phyloP scores from a whole-genome alignment of 176 grass and related monocot species.

The Dactylis glomerata region DNA sequence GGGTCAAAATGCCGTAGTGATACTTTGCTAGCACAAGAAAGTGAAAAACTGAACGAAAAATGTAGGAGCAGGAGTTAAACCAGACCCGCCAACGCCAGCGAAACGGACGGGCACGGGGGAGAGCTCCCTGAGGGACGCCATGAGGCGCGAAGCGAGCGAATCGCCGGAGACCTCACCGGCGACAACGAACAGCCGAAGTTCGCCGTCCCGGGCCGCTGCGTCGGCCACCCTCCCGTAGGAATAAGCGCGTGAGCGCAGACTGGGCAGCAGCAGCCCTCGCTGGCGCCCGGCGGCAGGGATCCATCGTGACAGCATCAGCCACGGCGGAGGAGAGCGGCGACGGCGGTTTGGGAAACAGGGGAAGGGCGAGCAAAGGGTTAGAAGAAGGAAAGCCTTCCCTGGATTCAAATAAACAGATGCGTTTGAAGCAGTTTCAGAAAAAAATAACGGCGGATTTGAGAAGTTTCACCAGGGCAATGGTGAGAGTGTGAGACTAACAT shows the following conservation, averaged over 20 bases:
- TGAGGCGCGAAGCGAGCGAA: slow-evolving; percentile 77
- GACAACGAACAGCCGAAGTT: slow-evolving; percentile 85
- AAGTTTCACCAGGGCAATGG: too few relatives aligned
- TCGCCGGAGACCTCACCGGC: slow-evolving; percentile 97
- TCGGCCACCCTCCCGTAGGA: slow-evolving; percentile 43
- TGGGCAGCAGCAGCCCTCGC: background rate
- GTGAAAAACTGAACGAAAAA: slow-evolving; percentile 17
- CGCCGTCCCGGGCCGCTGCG: slow-evolving; percentile 65
- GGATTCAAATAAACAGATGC: too few relatives aligned
- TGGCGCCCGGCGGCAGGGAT: slow-evolving; percentile 7
- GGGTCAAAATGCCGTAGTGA: background rate
- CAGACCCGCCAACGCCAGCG: slow-evolving; percentile 81
- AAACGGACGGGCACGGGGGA: slow-evolving; percentile 76
- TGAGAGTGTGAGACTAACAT: too few relatives aligned
- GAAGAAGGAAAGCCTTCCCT: background rate
- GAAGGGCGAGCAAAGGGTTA: background rate
- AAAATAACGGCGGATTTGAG: too few relatives aligned
- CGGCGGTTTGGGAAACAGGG: background rate
- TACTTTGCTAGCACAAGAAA: background rate
- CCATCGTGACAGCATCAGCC: slow-evolving; percentile 32
- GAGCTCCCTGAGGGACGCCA: slow-evolving; percentile 66
- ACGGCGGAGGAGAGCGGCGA: slow-evolving; percentile 7
- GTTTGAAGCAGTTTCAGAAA: too few relatives aligned
- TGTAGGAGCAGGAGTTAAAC: background rate
- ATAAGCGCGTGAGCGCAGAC: slow-evolving; percentile 15